These are phyloP conservation scores for Leucosporidium scottii DNA, from an alignment of 768 basidiomycete genomes.

Conservation along the genomic window DNA sequence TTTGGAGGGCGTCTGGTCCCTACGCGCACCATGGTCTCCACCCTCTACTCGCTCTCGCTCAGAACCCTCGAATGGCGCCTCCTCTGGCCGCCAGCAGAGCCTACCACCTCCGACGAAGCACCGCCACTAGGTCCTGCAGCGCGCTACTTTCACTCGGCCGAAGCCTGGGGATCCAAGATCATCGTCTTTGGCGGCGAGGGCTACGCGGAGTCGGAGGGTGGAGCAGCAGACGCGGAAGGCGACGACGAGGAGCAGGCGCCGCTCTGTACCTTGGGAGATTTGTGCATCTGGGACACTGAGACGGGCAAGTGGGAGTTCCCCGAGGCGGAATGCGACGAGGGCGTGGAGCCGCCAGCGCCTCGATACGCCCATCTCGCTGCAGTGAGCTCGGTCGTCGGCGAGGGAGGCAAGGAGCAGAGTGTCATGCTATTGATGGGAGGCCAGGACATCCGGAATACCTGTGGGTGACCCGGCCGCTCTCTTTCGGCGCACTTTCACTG, in stretches of 20 bases:
- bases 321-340: slow-evolving; percentile 31
- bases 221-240: not conserved
- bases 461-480: slow-evolving; percentile 6
- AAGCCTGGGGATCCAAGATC: slow-evolving; percentile 67
- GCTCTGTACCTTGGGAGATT: slow-evolving; percentile 48
- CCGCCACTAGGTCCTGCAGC: slow-evolving; percentile 57
- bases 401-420: slow-evolving; percentile 44
- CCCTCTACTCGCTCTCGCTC: slow-evolving; percentile 85
- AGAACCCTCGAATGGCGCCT: slow-evolving; percentile 73
- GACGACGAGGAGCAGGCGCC: slow-evolving; percentile 1
- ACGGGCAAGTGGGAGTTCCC: slow-evolving; percentile 63
- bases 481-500: slow-evolving; percentile 49
- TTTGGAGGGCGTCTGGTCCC: slow-evolving; percentile 29
- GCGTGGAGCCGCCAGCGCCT: slow-evolving; percentile 62
- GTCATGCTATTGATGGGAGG: slow-evolving; percentile 86
- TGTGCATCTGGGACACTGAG: slow-evolving; percentile 76
- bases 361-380: slow-evolving; percentile 93
- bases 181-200: slow-evolving; percentile 74
- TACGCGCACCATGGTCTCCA: slow-evolving; percentile 70
- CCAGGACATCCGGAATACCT: slow-evolving; percentile 73
- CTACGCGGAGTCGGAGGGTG: slow-evolving; percentile 41
- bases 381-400: slow-evolving; percentile 51
- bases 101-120: not conserved
- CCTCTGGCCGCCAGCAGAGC: slow-evolving; percentile 45
- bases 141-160: slow-evolving; percentile 77